phyloP scores from a whole-genome alignment of 495 filamentous ascomycete species.

The Articulospora tetracladia region DNA sequence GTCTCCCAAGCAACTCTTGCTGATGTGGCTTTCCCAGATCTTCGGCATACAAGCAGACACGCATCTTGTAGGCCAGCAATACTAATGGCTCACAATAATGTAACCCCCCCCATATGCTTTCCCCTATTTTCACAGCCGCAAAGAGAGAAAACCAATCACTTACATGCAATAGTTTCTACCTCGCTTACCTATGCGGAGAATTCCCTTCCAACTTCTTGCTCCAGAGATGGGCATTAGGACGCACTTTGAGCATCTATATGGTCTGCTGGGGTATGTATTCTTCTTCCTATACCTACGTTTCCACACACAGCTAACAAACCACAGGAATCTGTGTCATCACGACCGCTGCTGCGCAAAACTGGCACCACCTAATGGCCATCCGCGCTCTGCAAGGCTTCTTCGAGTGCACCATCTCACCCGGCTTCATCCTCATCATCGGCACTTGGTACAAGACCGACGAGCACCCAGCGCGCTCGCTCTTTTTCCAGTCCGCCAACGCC shows the following conservation, averaged over 20 bases:
- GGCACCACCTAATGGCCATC: not conserved
- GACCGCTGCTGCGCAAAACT: not conserved
- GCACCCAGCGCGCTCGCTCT: constrained; percentile 31
- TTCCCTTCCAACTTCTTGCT: constrained; percentile 3
- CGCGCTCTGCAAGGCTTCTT: constrained; percentile 34
- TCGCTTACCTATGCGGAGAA: not conserved
- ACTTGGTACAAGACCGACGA: constrained; percentile 35
- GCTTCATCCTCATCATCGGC: constrained; percentile 34
- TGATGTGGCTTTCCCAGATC: not conserved
- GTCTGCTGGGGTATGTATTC: not conserved
- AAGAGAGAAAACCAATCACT: not conserved
- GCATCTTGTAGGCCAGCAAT: constrained; percentile 4
- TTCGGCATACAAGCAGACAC: constrained; percentile 2
- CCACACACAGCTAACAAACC: not conserved
- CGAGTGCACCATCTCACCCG: constrained; percentile 38
- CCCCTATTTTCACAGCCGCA: not conserved
- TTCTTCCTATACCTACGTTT: not conserved
- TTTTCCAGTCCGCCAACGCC: constrained; percentile 41
- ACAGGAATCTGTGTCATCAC: constrained; percentile 4
- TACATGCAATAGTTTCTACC: not conserved
- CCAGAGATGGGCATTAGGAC: not conserved
- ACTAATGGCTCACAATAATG: not conserved
- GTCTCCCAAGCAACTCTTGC: not conserved
- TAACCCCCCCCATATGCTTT: too few relatives aligned
- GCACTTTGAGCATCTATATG: not conserved